These are phyloP conservation scores for Cubamyces sp. DNA, from an alignment of 768 basidiomycete species.

Conservation along the genomic window DNA sequence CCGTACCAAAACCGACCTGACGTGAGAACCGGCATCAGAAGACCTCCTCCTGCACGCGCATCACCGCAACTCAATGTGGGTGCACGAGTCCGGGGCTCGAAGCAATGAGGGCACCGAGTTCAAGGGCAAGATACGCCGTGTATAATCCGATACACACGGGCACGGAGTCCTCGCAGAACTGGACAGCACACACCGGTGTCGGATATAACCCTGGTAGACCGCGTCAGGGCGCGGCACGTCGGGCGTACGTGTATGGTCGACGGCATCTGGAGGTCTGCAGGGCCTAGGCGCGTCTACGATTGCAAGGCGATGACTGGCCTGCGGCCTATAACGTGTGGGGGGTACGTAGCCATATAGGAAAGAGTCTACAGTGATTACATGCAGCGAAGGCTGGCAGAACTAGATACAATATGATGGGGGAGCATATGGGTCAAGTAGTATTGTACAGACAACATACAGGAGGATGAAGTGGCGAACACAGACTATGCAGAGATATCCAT, in stretches of 20 bases:
- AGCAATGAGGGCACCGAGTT: neutral
- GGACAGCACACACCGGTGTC: too few species aligned
- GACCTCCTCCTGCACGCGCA: neutral
- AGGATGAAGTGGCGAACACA: neutral
- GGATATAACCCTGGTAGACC: too few species aligned
- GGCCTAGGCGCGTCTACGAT: too few species aligned
- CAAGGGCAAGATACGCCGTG: neutral
- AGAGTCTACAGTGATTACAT: neutral
- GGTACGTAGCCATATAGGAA: too few species aligned
- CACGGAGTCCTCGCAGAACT: too few species aligned
- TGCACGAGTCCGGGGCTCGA: neutral
- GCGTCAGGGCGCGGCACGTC: too few species aligned
- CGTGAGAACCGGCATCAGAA: slow-evolving; percentile 13
- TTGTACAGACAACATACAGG: slow-evolving; percentile 6
- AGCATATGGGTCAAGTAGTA: slow-evolving; percentile 1
- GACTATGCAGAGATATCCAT: slow-evolving; percentile 1
- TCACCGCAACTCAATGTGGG: neutral
- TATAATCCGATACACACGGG: neutral
- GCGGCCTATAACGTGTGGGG: too few species aligned
- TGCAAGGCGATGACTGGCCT: too few species aligned
- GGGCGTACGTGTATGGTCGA: too few species aligned
- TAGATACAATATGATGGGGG: neutral
- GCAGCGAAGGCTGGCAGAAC: neutral
- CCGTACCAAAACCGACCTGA: neutral
- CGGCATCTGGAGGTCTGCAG: too few species aligned